Evolutionary conservation across 257 asterid genomes (phyloP), one percentile per base, ranked within the genome.

Genomic region (Marsdenia floribunda): DNA sequence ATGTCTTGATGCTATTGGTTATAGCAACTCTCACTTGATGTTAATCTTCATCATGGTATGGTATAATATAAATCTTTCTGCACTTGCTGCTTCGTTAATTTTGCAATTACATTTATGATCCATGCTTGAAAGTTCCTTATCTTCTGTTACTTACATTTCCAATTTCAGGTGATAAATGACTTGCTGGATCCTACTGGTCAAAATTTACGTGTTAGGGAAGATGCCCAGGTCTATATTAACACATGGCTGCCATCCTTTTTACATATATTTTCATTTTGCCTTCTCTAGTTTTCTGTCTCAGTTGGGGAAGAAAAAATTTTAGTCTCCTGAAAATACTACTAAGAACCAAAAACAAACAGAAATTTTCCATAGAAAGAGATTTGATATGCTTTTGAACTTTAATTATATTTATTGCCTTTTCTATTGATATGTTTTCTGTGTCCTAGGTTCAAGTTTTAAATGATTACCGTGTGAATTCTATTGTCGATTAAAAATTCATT

Each of bases 171-270:
- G 86, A 89, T 95, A 57, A 95, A 95, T 80, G 99, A 93, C 84
- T 86, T 95, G 87, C 91, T 95, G 86, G 97, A 95, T 83, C 99
- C 99, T 66, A 91, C 97, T 73, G 98, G 97, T 71, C 99, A 95
- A 78, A 91, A 95, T 86, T 86, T 95, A 85, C 98, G 98, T 53
- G 90, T 95, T 77, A 88, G 99, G 85, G 99, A 95, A 84, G 99
- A 95, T 83, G 87, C 91, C 18, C 99, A 95, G 99, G 99, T 95
- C 73, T 79, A 19, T 66, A 54, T 77, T 63, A 65, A 64, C 33
- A 47, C 73, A 65, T 21, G 50, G 12, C 29, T 24, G 52, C 71
- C 75, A 69, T 71, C 11, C 66, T 75, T 35, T 19, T 77, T 57
- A 61, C 57, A 37, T 29, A 37, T 29, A 72, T 77, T 44, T 77